These are phyloP conservation scores for Globisporangium nunn DNA, from an alignment of 352 stramenopile species.

Conservation along the genomic window DNA sequence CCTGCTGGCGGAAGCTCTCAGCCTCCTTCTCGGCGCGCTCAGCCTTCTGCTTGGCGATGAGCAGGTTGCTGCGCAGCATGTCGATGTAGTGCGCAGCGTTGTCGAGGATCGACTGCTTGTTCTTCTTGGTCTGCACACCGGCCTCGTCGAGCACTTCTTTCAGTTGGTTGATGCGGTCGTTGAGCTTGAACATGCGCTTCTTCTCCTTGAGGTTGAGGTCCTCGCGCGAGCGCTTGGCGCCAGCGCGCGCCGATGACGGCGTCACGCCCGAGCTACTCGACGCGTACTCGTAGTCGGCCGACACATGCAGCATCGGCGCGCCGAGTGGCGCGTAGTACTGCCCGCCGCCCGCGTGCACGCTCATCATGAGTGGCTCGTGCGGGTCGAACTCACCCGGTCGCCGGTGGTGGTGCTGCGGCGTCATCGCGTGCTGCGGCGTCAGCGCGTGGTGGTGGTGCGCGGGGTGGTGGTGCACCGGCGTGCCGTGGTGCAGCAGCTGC, in stretches of 20 bases:
- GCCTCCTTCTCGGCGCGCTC: constrained; percentile 47
- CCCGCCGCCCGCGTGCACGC: constrained; percentile 15
- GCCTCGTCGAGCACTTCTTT: constrained; percentile 59
- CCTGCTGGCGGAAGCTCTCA: constrained; percentile 38
- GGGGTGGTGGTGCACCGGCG: constrained; percentile 47
- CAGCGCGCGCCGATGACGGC: constrained; percentile 17
- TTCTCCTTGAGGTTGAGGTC: constrained; percentile 85
- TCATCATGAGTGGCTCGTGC: constrained; percentile 58
- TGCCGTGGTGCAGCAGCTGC: constrained; percentile 21
- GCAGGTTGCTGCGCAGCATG: constrained; percentile 51
- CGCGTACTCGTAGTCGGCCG: constrained; percentile 45
- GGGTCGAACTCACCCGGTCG: constrained; percentile 28
- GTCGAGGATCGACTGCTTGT: constrained; percentile 72
- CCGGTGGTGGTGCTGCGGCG: constrained; percentile 41
- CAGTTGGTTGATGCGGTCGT: constrained; percentile 77
- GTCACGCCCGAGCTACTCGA: constrained; percentile 29
- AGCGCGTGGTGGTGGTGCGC: constrained; percentile 9
- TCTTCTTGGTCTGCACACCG: constrained; percentile 72
- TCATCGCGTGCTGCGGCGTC: constrained; percentile 23
- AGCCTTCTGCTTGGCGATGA: constrained; percentile 54
- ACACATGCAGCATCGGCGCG: constrained; percentile 50
- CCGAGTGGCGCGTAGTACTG: constrained; percentile 36
- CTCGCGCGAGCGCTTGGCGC: constrained; percentile 62
- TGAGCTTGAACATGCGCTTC: constrained; percentile 88
- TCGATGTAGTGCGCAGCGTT: constrained; percentile 66